These are phyloP conservation scores for Parascedosporium putredinis DNA, from an alignment of 2,329 filamentous ascomycete species.

Conservation along the genomic window DNA sequence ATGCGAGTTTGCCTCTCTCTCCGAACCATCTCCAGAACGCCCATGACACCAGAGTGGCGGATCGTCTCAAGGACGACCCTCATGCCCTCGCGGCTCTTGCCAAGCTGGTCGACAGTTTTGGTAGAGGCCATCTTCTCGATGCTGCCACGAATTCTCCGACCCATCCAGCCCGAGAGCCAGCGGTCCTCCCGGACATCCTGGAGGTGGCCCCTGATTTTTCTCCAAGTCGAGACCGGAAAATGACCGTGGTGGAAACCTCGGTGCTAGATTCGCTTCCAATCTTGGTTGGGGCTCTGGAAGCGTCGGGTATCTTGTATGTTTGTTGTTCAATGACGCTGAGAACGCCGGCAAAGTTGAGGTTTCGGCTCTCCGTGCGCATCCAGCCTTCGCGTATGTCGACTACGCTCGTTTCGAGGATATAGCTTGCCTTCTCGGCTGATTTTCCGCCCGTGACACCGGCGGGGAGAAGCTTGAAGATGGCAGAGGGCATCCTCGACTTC, in stretches of 20 bases:
- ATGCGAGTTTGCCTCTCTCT: constrained; percentile 18
- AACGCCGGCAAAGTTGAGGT: constrained; percentile 74
- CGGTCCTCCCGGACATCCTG: constrained; percentile 27
- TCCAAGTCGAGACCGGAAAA: constrained; percentile 62
- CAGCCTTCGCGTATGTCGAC: constrained; percentile 71
- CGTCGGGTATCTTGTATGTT: constrained; percentile 41
- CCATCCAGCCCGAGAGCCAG: constrained; percentile 42
- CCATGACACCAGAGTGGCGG: constrained; percentile 46
- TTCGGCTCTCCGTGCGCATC: constrained; percentile 74
- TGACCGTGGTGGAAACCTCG: constrained; percentile 62
- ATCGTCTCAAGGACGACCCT: constrained; percentile 65
- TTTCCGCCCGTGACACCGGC: constrained; percentile 55
- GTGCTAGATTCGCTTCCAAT: constrained; percentile 29
- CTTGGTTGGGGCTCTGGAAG: constrained; percentile 4
- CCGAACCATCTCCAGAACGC: constrained; percentile 45
- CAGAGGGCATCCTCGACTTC: constrained; percentile 64
- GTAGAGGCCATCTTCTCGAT: constrained; percentile 71
- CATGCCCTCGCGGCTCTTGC: constrained; percentile 77
- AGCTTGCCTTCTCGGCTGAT: constrained; percentile 59
- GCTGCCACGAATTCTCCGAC: constrained; percentile 61
- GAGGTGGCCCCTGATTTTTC: constrained; percentile 48
- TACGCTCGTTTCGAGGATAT: constrained; percentile 70
- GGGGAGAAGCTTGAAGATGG: constrained; percentile 66
- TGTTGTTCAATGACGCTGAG: constrained; percentile 70
- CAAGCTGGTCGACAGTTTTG: constrained; percentile 66